Evolutionary conservation across 192 early-diverging fungal species (phyloP).

Genomic region (Coemansia sp.): DNA sequence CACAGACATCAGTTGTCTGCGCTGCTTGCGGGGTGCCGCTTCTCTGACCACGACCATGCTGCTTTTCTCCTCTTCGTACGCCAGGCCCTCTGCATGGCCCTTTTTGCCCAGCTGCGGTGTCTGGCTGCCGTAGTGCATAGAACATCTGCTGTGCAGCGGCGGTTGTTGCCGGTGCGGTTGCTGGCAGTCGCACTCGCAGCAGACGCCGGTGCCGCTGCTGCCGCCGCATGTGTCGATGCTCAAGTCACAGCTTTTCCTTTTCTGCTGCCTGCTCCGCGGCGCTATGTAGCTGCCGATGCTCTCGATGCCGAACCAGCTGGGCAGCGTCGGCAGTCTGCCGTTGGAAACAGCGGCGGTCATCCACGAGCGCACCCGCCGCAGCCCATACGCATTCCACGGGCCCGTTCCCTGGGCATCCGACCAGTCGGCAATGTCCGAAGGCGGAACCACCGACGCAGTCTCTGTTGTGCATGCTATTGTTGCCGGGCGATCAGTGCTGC

Average conservation of each 20-base stretch:
- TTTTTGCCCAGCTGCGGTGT: slow-evolving; percentile 6
- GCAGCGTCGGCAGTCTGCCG: slow-evolving; percentile 12
- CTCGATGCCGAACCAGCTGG: slow-evolving; percentile 22
- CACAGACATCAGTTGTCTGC: slow-evolving; percentile 32
- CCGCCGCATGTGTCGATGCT: neutral
- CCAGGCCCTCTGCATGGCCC: neutral
- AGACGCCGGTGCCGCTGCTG: neutral
- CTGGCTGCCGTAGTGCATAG: too few species aligned
- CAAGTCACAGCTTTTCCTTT: neutral
- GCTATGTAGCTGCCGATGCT: slow-evolving; percentile 12
- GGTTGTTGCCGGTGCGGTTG: too few species aligned
- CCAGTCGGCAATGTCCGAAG: slow-evolving; percentile 35
- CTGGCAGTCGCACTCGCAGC: neutral
- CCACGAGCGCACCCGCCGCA: slow-evolving; percentile 41
- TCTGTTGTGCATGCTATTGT: slow-evolving; percentile 28
- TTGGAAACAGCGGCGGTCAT: slow-evolving; percentile 17
- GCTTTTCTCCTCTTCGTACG: neutral
- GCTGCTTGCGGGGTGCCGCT: neutral
- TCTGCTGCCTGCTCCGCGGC: neutral
- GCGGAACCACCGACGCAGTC: slow-evolving; percentile 8
- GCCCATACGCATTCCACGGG: slow-evolving; percentile 18
- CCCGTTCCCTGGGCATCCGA: neutral
- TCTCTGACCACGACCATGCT: slow-evolving; percentile 8
- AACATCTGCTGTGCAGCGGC: too few species aligned
- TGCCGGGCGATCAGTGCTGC: slow-evolving; percentile 17